Conservation (phyloP, 768 basidiomycete species). For the Cystobasidium onofrii region DNA sequence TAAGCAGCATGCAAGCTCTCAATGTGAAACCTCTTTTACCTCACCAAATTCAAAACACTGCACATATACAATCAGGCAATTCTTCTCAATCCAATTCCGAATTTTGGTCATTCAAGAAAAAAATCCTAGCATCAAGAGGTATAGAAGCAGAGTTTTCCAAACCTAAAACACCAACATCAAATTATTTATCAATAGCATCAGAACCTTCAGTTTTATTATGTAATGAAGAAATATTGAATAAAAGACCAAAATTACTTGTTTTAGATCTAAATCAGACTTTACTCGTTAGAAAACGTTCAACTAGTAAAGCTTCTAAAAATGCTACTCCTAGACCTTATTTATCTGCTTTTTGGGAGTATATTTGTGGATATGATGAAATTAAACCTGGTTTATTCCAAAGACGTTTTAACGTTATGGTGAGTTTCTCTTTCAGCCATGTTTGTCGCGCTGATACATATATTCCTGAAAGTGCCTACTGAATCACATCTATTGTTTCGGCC, state of each 20-base stretch:
- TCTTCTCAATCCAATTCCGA: not conserved
- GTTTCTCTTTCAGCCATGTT: not conserved
- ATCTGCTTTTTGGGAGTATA: conserved; percentile 37
- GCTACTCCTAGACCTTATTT: conserved; percentile 37
- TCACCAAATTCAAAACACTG: not conserved
- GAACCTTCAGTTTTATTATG: not conserved
- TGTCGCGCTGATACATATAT: no score
- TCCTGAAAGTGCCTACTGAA: no score
- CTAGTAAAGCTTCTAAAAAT: not conserved
- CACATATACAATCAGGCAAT: not conserved
- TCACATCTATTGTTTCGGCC: not conserved
- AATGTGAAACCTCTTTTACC: no score
- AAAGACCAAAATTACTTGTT: conserved; percentile 32
- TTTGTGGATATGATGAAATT: conserved; percentile 30
- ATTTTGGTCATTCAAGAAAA: conserved; percentile 4
- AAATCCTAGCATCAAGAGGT: not conserved
- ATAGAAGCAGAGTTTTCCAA: no score
- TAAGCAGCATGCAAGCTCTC: no score
- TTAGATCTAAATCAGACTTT: conserved; percentile 40
- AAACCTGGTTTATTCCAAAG: not conserved
- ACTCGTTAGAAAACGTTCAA: conserved; percentile 29
- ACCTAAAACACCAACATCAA: not conserved
- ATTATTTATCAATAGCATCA: not conserved
- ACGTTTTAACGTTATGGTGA: conserved; percentile 21
- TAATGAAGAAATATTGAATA: not conserved